Evolutionary conservation across 768 basidiomycete genomes (phyloP).

Genomic region (Russula sp.): DNA sequence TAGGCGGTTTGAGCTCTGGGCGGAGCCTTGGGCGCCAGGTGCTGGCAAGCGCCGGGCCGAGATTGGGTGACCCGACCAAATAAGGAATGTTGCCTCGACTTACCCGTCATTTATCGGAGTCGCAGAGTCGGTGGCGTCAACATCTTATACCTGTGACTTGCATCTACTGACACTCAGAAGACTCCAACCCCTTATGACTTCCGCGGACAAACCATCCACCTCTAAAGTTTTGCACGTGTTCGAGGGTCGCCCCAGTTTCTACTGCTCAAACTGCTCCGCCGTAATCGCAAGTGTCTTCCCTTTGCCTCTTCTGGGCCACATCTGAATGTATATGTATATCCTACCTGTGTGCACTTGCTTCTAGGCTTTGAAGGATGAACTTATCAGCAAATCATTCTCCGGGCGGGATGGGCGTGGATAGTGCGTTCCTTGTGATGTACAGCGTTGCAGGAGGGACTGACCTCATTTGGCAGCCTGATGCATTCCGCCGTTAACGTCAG

Average conservation of each 20-base stretch:
- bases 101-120: too few species aligned
- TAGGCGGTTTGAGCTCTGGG: too few species aligned
- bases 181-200: not conserved
- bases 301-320: not conserved
- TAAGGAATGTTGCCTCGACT: not conserved
- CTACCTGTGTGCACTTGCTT: not conserved
- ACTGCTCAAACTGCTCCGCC: slow-evolving; percentile 62
- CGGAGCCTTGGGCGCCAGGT: too few species aligned
- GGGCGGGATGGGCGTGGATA: slow-evolving; percentile 78
- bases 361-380: slow-evolving; percentile 74
- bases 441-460: not conserved
- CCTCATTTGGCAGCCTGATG: slow-evolving; percentile 46
- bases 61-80: not conserved
- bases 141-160: not conserved
- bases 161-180: not conserved
- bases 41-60: not conserved
- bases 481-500: slow-evolving; percentile 72
- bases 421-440: slow-evolving; percentile 36
- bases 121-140: too few species aligned
- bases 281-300: slow-evolving; percentile 46
- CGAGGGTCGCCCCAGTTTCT: slow-evolving; percentile 58
- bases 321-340: not conserved
- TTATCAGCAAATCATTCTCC: slow-evolving; percentile 80
- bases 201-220: slow-evolving; percentile 5
- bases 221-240: slow-evolving; percentile 56